Conservation (phyloP, 2,329 filamentous ascomycete genomes). For the Didymella sp. region DNA sequence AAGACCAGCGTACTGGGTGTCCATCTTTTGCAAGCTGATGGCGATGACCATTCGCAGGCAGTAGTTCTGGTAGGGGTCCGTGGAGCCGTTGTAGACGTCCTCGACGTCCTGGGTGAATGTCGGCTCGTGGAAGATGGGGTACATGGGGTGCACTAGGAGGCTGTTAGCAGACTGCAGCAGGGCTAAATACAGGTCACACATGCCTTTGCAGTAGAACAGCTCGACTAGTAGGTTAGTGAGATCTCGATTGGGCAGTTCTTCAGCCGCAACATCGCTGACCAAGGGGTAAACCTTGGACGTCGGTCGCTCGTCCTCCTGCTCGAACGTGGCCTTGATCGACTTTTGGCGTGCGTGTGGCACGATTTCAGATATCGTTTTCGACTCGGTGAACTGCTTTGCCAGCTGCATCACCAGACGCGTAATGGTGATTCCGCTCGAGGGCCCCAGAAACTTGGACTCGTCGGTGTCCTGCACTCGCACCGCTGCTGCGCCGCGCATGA, state of each 20-base stretch:
- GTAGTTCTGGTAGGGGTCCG: constrained; percentile 85
- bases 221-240: constrained; percentile 81
- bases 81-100: constrained; percentile 77
- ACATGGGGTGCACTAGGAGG: constrained; percentile 78
- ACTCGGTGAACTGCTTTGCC: constrained; percentile 90
- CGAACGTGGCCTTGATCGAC: constrained; percentile 72
- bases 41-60: constrained; percentile 90
- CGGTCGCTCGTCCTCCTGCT: constrained; percentile 69
- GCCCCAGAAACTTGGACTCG: constrained; percentile 88
- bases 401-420: constrained; percentile 95
- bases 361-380: constrained; percentile 89
- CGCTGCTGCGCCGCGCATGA: constrained; percentile 84
- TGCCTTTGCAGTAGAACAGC: constrained; percentile 85
- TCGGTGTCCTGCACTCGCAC: constrained; percentile 85
- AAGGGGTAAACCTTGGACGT: constrained; percentile 86
- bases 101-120: constrained; percentile 78
- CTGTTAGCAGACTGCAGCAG: constrained; percentile 21
- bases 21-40: constrained; percentile 91
- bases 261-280: constrained; percentile 83
- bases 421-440: constrained; percentile 95
- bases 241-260: constrained; percentile 73
- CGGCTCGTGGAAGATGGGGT: constrained; percentile 85
- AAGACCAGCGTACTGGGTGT: constrained; percentile 86
- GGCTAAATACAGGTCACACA: constrained; percentile 2
- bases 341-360: constrained; percentile 76